Percentiles rank a stretch among this genome's conserved stretches.
Evolutionary conservation across 2,329 filamentous ascomycete species (phyloP).

Genomic region (Monosporascus sp.): DNA sequence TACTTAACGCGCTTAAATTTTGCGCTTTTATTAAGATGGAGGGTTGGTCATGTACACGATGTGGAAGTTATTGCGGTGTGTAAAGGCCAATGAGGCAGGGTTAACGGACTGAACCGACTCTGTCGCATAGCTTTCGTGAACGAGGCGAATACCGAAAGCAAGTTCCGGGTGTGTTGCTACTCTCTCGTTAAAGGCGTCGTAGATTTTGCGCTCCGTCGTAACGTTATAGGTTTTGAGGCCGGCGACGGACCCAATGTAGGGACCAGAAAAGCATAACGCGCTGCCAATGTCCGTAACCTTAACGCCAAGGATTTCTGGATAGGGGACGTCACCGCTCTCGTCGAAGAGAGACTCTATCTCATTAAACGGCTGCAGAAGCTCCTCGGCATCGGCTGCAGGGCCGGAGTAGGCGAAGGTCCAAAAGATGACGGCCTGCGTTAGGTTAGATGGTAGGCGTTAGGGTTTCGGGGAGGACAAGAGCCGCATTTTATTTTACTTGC

Average conservation of each 20-base stretch:
- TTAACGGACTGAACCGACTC: constrained; percentile 6
- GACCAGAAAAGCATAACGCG: not conserved
- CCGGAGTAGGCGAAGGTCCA: constrained; percentile 21
- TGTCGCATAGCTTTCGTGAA: constrained; percentile 18
- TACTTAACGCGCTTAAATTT: too few relatives aligned
- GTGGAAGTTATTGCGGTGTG: constrained; percentile 4
- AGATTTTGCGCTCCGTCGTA: constrained; percentile 15
- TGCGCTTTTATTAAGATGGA: too few relatives aligned
- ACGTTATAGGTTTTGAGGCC: constrained; percentile 13
- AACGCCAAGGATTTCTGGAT: constrained; percentile 7
- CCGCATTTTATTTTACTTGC: not conserved
- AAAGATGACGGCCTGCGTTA: constrained; percentile 8
- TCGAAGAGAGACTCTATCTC: constrained; percentile 7
- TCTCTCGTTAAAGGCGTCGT: constrained; percentile 10
- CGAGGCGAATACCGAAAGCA: not conserved
- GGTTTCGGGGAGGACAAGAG: not conserved
- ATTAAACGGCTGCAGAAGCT: constrained; percentile 15
- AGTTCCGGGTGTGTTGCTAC: constrained; percentile 1
- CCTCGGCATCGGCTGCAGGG: constrained; percentile 14
- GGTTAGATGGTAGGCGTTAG: not conserved
- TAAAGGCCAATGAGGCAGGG: constrained; percentile 7
- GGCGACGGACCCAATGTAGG: constrained; percentile 4
- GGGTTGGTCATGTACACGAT: too few relatives aligned
- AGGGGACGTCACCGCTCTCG: constrained; percentile 11
- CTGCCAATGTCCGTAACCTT: not conserved